Evolutionary conservation across 1,139 yeast species (phyloP).

Genomic region (Yamadazyma diospyri): DNA sequence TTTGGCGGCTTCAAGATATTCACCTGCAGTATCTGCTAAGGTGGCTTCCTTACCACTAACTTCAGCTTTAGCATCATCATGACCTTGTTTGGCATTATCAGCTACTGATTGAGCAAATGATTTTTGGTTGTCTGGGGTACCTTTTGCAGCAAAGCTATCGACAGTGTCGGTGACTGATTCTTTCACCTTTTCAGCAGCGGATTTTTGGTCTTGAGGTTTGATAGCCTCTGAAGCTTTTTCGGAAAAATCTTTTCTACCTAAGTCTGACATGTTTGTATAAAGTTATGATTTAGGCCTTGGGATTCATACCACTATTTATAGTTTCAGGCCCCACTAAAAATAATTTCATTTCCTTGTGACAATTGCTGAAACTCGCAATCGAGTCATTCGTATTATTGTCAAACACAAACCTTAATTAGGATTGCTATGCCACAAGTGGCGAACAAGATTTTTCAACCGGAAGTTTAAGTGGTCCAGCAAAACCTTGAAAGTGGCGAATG

Average conservation of each 20-base stretch:
- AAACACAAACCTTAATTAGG: background rate
- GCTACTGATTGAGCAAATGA: conserved; percentile 63
- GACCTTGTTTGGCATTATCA: conserved; percentile 51
- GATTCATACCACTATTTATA: background rate
- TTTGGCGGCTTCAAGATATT: conserved; percentile 63
- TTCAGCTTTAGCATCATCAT: conserved; percentile 45
- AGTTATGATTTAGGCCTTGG: conserved; percentile 1
- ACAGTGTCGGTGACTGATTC: conserved; percentile 63
- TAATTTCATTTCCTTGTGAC: background rate
- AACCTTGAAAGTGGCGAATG: too few species aligned
- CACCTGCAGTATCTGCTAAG: conserved; percentile 53
- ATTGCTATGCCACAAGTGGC: conserved; percentile 2
- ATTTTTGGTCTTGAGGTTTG: conserved; percentile 73
- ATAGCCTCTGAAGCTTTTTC: conserved; percentile 65
- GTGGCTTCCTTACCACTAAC: conserved; percentile 29
- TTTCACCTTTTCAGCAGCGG: conserved; percentile 61
- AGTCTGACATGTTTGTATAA: conserved; percentile 56
- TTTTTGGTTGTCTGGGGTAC: conserved; percentile 64
- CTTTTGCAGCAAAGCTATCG: conserved; percentile 59
- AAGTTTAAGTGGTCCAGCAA: too few species aligned
- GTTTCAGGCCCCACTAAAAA: too few species aligned
- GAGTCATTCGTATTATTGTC: conserved; percentile 1
- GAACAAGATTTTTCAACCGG: too few species aligned
- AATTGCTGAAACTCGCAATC: background rate
- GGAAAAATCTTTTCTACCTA: conserved; percentile 72